Evolutionary conservation across 495 filamentous ascomycete species (phyloP), one percentile per base, ranked within the genome.

Genomic region (Penicillium paradoxum): DNA sequence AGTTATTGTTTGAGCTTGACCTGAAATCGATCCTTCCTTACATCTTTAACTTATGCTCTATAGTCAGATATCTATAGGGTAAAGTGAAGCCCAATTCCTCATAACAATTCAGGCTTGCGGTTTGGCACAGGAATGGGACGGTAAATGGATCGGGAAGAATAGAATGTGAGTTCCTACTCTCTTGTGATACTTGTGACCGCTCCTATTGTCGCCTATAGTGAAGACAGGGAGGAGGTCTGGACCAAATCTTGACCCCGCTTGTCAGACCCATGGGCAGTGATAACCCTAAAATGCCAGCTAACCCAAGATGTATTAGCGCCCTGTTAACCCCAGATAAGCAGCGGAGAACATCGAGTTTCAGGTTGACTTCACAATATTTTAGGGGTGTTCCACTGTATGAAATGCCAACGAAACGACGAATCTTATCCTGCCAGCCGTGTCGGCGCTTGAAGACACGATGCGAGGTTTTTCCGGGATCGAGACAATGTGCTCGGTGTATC

Each of bases 291-390:
- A 17, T 21, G 33, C n/a, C 38, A 34, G 13, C 49, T 51, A 51
- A 43, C 49, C 49, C 38, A 41, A 51, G 21, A 17, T 25, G 49
- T 32, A 15, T 43, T 51, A 51, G 49, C 46, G 21, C 29, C 38
- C 19, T 40, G 29, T 41, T 15, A 24, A 51, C 48, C 48, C 48
- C 49, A 43, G 49, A 43, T 43, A 51, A 51, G 37, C 48, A n/a
- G 48, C 48, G 48, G 49, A 51, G 38, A 51, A 51, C 49, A 51
- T 51, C 49, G 33, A 25, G 34, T 37, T 43, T 27, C 45, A 47
- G 29, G 25, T 42, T 32, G 18, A 51, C 49, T 34, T 51, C 38
- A 43, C n/a, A 29, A 25, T 43, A 39, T 39, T 10, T 14, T 30
- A 13, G 46, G 46, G 21, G 19, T 4, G 43, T 34, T 27, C 39